phyloP scores from a whole-genome alignment of 2,329 filamentous ascomycete species.

The Fusarium nisikadoi region DNA sequence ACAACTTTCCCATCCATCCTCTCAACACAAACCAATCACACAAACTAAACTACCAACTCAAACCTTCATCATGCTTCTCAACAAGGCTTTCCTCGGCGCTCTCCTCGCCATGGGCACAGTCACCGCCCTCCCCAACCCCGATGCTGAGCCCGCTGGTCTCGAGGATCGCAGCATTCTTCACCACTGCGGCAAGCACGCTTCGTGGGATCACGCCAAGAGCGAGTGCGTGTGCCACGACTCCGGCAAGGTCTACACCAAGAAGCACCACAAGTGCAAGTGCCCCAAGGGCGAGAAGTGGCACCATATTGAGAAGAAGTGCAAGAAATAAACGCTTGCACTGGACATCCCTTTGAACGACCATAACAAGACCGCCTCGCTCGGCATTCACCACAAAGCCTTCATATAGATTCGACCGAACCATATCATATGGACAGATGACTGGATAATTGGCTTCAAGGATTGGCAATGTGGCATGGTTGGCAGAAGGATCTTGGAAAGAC shows the following conservation, averaged over 20 bases:
- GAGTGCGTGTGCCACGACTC: conserved; percentile 20
- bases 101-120: conserved; percentile 19
- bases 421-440: accelerated
- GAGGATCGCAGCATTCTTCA: conserved; percentile 17
- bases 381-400: background rate
- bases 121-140: conserved; percentile 16
- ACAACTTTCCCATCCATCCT: background rate
- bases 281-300: conserved; percentile 32
- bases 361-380: no score
- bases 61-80: conserved; percentile 20
- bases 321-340: background rate
- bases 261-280: conserved; percentile 24
- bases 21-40: background rate
- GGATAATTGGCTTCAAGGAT: accelerated
- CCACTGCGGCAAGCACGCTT: conserved; percentile 20
- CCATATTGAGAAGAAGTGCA: conserved; percentile 22
- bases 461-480: no score
- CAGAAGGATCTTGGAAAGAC: background rate
- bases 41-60: background rate
- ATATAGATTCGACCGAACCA: no score
- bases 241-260: conserved; percentile 7
- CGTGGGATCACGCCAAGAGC: background rate
- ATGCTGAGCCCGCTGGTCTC: background rate
- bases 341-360: background rate
- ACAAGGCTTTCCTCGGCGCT: conserved; percentile 8